phyloP scores from a whole-genome alignment of 495 filamentous ascomycete genomes.

The Aspergillus nanangensis region DNA sequence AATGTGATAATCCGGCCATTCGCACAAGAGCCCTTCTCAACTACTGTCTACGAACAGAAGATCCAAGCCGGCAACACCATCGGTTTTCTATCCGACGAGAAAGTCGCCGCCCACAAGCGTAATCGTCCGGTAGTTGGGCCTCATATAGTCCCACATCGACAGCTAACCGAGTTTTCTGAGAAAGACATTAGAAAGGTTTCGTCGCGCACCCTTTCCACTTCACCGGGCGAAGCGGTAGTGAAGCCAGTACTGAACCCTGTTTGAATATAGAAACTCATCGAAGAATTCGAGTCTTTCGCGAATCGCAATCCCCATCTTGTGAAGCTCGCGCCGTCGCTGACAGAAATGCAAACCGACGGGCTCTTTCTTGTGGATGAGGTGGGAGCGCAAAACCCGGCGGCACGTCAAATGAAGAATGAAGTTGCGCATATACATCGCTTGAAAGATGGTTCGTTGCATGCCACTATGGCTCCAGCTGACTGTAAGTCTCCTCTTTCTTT shows the following conservation, averaged over 20 bases:
- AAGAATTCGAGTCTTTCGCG: slow-evolving; percentile 19
- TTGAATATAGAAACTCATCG: slow-evolving; percentile 29
- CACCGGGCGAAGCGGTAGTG: too few species aligned
- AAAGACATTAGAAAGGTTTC: slow-evolving; percentile 25
- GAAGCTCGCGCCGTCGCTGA: slow-evolving; percentile 19
- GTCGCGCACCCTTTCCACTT: neutral
- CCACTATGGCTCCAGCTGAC: slow-evolving; percentile 74
- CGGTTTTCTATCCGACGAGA: slow-evolving; percentile 6
- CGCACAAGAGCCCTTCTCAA: slow-evolving; percentile 27
- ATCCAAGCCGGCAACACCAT: slow-evolving; percentile 18
- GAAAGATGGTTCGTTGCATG: slow-evolving; percentile 67
- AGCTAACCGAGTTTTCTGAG: slow-evolving; percentile 24
- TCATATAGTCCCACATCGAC: slow-evolving; percentile 33
- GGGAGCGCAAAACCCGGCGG: slow-evolving; percentile 13
- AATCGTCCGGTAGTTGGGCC: slow-evolving; percentile 23
- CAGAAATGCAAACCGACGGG: slow-evolving; percentile 27
- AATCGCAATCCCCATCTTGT: slow-evolving; percentile 27
- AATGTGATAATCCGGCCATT: slow-evolving; percentile 25
- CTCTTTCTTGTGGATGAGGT: slow-evolving; percentile 23
- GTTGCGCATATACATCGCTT: slow-evolving; percentile 71
- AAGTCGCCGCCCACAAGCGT: neutral
- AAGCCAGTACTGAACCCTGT: too few species aligned
- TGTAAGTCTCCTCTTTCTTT: slow-evolving; percentile 18
- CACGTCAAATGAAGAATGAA: slow-evolving; percentile 49
- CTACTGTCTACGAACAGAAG: slow-evolving; percentile 22